These are phyloP conservation scores for Simplicillium aogashimaense DNA, from an alignment of 2,329 filamentous ascomycete genomes.

Conservation along the genomic window DNA sequence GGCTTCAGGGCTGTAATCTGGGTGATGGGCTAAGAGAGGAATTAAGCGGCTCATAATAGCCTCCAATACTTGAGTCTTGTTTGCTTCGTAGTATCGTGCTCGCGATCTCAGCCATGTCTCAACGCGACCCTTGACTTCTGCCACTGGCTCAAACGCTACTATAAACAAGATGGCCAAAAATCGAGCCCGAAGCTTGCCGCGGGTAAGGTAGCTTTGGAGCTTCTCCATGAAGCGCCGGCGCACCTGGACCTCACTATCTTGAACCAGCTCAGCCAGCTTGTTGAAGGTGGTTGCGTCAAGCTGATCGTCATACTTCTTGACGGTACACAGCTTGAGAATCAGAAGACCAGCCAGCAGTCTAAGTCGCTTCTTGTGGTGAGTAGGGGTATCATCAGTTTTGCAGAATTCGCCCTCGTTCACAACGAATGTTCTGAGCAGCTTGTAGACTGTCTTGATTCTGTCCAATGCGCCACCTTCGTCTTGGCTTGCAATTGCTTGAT, in stretches of 20 bases:
- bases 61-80: constrained; percentile 61
- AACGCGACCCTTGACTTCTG: constrained; percentile 62
- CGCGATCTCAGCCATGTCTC: constrained; percentile 86
- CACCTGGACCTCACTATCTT: constrained; percentile 66
- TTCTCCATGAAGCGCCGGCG: constrained; percentile 72
- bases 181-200: constrained; percentile 56
- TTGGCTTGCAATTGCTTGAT: constrained; percentile 59
- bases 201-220: constrained; percentile 81
- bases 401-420: constrained; percentile 70
- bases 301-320: constrained; percentile 65
- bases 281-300: constrained; percentile 71
- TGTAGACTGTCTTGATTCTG: constrained; percentile 60
- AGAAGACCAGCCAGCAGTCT: constrained; percentile 73
- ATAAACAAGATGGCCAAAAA: constrained; percentile 90
- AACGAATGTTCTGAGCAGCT: constrained; percentile 68
- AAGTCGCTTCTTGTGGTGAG: constrained; percentile 69
- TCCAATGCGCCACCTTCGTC: constrained; percentile 44
- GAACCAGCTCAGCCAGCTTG: constrained; percentile 66
- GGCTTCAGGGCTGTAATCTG: constrained; percentile 64
- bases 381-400: constrained; percentile 64
- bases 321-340: constrained; percentile 73
- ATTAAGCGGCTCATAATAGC: constrained; percentile 72
- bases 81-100: constrained; percentile 52
- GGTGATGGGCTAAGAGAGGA: constrained; percentile 85
- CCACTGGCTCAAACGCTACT: constrained; percentile 78